These are phyloP conservation scores for Carex cristatella DNA, from an alignment of 176 grass and related monocot species.

Conservation along the genomic window DNA sequence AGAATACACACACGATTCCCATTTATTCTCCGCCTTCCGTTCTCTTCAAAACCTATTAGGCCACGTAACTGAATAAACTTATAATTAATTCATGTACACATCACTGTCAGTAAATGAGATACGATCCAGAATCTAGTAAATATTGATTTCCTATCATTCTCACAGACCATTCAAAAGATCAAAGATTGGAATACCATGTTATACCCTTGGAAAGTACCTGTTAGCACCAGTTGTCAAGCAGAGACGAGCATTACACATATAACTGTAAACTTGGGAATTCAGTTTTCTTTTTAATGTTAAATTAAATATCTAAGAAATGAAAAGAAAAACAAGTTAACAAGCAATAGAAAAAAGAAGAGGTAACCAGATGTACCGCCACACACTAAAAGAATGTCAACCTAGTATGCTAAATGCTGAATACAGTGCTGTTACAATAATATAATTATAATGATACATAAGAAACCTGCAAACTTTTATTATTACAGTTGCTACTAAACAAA, in stretches of 20 bases:
- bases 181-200: not conserved
- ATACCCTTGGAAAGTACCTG: not conserved
- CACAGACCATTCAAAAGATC: not conserved
- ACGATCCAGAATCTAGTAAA: not conserved
- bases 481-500: conserved; percentile 8
- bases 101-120: not conserved
- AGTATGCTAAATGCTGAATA: not conserved
- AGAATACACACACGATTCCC: not conserved
- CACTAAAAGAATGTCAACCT: not conserved
- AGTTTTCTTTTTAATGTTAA: not conserved
- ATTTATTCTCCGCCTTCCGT: not conserved
- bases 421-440: not conserved
- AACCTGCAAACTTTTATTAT: not conserved
- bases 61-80: not conserved
- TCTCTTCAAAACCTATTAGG: not conserved
- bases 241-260: not conserved
- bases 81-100: not conserved
- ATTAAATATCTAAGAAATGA: not conserved
- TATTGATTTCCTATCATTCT: not conserved
- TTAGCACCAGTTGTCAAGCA: not conserved
- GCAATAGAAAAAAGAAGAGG: not conserved
- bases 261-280: not conserved
- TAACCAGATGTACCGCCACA: not conserved
- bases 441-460: conserved; percentile 18
- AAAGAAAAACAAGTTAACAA: not conserved